phyloP scores from a whole-genome alignment of 192 early-diverging fungal species.

The Podila verticillata region DNA sequence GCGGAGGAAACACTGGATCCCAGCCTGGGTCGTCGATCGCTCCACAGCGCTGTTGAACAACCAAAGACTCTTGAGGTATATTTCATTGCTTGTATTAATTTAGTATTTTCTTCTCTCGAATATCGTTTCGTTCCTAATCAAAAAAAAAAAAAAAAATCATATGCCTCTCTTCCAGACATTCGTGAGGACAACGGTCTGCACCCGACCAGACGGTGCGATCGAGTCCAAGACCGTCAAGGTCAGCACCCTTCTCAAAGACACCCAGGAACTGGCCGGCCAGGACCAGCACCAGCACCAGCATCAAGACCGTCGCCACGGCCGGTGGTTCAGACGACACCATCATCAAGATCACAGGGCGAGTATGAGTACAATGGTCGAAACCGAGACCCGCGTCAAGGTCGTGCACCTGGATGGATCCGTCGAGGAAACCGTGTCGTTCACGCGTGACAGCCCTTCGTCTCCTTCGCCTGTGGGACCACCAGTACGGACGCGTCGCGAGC shows the following conservation, averaged over 20 bases:
- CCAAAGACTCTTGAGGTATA: no score
- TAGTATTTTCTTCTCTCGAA: not conserved
- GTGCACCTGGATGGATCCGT: conserved; percentile 21
- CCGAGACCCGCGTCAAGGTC: conserved; percentile 15
- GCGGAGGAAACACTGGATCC: no score
- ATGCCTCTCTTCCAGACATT: conserved; percentile 4
- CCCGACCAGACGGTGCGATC: conserved; percentile 23
- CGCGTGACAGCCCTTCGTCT: not conserved
- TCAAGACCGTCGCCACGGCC: not conserved
- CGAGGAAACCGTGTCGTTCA: conserved; percentile 7
- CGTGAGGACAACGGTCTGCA: conserved; percentile 17
- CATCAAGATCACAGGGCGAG: not conserved
- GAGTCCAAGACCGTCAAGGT: conserved; percentile 21
- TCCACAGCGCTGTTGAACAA: no score
- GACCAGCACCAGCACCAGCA: not conserved
- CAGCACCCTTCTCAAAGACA: not conserved
- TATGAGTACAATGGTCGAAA: not conserved
- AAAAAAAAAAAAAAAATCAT: not conserved
- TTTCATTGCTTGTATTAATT: no score
- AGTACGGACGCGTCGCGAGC: not conserved
- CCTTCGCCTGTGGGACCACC: not conserved
- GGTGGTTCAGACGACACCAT: not conserved
- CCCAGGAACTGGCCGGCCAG: no score
- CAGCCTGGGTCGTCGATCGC: no score
- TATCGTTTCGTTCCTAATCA: not conserved